Evolutionary conservation across 345 rosid genomes (phyloP).

Genomic region (Lepidium sativum): DNA sequence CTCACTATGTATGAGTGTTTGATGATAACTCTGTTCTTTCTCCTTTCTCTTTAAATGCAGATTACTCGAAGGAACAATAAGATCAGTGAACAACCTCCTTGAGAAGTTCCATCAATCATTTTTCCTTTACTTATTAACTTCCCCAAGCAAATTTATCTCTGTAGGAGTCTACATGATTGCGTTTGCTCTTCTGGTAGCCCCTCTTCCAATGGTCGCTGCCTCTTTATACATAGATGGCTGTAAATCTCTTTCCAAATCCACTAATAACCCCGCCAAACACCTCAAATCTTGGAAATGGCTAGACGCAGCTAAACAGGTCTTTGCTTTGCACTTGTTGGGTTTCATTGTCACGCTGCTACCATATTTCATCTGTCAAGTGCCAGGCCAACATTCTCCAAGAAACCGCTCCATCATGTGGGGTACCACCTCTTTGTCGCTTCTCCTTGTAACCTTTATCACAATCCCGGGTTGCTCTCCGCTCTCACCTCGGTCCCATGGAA

Average conservation of each 20-base stretch:
- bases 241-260: constrained; percentile 23
- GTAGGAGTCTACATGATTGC: constrained; percentile 97
- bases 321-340: constrained; percentile 66
- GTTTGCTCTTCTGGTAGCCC: constrained; percentile 80
- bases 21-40: background rate
- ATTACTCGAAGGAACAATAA: constrained; percentile 83
- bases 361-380: constrained; percentile 50
- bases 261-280: constrained; percentile 18
- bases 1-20: background rate
- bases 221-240: constrained; percentile 60
- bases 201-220: constrained; percentile 86
- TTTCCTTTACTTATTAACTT: constrained; percentile 77
- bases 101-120: constrained; percentile 98
- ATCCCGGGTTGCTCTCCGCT: constrained; percentile 38
- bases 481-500: constrained; percentile 24
- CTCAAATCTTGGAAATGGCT: constrained; percentile 77
- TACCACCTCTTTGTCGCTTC: constrained; percentile 43
- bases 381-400: constrained; percentile 42
- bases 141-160: constrained; percentile 80
- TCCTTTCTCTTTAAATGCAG: constrained; percentile 35
- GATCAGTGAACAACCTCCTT: constrained; percentile 89
- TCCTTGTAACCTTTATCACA: constrained; percentile 33
- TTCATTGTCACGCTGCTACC: constrained; percentile 59
- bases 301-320: constrained; percentile 60
- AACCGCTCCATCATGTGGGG: constrained; percentile 51